Conservation (phyloP, 2,329 filamentous ascomycete species). For the Teratosphaeria epicoccoides region DNA sequence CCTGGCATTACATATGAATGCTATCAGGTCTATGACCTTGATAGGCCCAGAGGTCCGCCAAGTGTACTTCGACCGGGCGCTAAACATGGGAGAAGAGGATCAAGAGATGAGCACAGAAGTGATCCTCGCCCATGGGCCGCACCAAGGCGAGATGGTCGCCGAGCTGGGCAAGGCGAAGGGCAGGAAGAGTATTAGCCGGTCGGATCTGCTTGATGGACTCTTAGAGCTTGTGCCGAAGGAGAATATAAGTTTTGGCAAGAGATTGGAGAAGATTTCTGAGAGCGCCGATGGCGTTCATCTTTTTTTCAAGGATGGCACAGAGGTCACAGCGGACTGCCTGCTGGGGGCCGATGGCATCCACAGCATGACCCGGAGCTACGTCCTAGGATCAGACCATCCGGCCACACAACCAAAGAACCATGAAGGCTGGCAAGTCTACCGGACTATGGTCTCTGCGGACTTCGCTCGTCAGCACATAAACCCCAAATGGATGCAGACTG, state of each 20-base stretch:
- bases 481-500: conserved; percentile 20
- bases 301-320: conserved; percentile 40
- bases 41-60: conserved; percentile 29
- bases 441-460: conserved; percentile 21
- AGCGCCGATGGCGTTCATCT: conserved; percentile 26
- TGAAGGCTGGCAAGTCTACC: conserved; percentile 25
- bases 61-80: conserved; percentile 39
- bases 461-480: conserved; percentile 21
- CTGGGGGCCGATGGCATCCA: conserved; percentile 46
- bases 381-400: conserved; percentile 29
- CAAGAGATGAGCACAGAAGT: conserved; percentile 25
- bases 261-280: conserved; percentile 27
- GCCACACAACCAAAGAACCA: conserved; percentile 22
- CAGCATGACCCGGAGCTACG: conserved; percentile 36
- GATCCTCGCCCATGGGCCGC: conserved; percentile 23
- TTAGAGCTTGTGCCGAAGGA: conserved; percentile 34
- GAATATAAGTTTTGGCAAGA: conserved; percentile 36
- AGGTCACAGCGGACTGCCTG: conserved; percentile 36
- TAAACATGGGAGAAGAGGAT: conserved; percentile 35
- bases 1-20: conserved; percentile 44
- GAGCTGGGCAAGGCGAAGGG: conserved; percentile 28
- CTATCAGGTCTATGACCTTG: conserved; percentile 38
- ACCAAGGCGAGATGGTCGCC: conserved; percentile 33
- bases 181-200: conserved; percentile 32
- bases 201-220: conserved; percentile 41